Conservation (phyloP, 192 early-diverging fungal genomes). For the Coemansia sp. region DNA sequence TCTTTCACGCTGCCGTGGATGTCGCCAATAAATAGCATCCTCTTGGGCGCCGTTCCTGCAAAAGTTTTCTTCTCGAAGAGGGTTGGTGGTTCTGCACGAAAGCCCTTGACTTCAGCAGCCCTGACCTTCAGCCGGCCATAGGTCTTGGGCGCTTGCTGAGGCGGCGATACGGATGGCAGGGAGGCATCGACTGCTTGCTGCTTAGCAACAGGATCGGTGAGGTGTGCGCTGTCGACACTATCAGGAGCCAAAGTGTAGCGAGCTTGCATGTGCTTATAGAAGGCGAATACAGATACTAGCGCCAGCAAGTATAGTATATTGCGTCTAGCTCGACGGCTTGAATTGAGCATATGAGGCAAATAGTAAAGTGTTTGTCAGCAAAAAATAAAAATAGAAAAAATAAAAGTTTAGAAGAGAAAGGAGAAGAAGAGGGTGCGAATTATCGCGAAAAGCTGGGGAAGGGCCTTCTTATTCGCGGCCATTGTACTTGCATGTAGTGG, state of each 20-base stretch:
- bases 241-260: neutral
- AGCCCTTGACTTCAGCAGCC: conserved; percentile 12
- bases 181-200: neutral
- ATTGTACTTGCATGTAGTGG: neutral
- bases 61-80: conserved; percentile 15
- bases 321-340: conserved; percentile 1
- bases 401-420: neutral
- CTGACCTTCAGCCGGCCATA: conserved; percentile 8
- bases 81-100: conserved; percentile 23
- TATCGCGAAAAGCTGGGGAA: neutral
- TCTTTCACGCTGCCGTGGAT: conserved; percentile 66
- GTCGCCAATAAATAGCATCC: conserved; percentile 72
- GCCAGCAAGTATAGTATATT: conserved; percentile 2
- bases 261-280: neutral
- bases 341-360: conserved; percentile 1
- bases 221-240: neutral
- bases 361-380: neutral
- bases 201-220: neutral
- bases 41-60: conserved; percentile 9
- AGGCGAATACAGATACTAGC: neutral
- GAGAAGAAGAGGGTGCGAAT: neutral
- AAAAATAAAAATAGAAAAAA: neutral
- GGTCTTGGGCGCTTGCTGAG: neutral
- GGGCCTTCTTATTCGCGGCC: neutral
- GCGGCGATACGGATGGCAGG: neutral